A percentile compares a stretch with the other conserved stretches of the same genome.
Conservation (phyloP, 805 yeast genomes). For the Ogataea haglerorum region DNA sequence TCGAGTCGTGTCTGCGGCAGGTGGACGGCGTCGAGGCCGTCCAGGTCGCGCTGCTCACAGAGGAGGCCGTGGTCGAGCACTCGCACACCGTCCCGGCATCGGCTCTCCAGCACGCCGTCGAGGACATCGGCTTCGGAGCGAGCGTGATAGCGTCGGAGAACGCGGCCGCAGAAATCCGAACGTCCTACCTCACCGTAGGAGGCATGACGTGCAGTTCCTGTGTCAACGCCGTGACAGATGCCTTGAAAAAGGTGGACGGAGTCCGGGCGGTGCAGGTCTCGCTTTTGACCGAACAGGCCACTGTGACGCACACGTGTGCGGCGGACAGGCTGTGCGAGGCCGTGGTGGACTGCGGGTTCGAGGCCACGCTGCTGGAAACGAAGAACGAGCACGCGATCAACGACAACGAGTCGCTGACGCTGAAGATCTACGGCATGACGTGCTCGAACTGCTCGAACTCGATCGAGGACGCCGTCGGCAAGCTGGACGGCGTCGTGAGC, state of each 20-base stretch:
- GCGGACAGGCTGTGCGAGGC: conserved; percentile 45
- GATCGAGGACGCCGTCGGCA: conserved; percentile 45
- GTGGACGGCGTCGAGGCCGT: conserved; percentile 35
- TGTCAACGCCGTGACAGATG: conserved; percentile 57
- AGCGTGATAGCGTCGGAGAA: conserved; percentile 12
- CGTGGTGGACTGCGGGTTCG: conserved; percentile 48
- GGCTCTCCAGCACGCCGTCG: conserved; percentile 51
- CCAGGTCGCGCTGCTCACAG: conserved; percentile 72
- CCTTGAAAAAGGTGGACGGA: conserved; percentile 47
- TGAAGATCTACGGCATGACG: conserved; percentile 58
- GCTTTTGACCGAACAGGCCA: conserved; percentile 68
- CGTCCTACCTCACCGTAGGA: conserved; percentile 29
- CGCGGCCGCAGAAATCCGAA: neutral
- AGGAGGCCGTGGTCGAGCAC: conserved; percentile 61
- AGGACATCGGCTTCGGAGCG: conserved; percentile 68
- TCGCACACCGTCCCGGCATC: conserved; percentile 29
- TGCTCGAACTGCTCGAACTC: conserved; percentile 51
- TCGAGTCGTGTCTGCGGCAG: conserved; percentile 36
- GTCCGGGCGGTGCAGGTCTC: conserved; percentile 60
- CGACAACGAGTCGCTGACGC: conserved; percentile 16
- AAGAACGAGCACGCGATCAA: conserved; percentile 10
- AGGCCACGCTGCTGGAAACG: conserved; percentile 43
- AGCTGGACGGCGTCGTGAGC: conserved; percentile 44
- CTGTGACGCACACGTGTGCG: conserved; percentile 42
- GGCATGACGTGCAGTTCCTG: conserved; percentile 94